These are phyloP conservation scores for Stenocarpella maydis DNA, from an alignment of 2,329 filamentous ascomycete species.

Conservation along the genomic window DNA sequence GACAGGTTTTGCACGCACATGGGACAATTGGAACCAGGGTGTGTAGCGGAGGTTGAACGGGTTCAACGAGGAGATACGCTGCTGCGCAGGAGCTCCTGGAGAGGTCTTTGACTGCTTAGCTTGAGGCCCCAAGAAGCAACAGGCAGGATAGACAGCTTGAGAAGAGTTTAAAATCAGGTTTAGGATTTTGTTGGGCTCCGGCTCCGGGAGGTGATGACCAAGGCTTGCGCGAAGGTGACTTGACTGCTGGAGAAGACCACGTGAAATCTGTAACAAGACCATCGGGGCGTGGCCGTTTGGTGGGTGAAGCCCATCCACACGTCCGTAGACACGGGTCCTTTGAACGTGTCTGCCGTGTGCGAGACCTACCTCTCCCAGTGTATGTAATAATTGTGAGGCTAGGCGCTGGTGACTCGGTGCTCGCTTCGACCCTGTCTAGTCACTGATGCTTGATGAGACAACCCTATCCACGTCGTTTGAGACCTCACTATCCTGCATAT, in stretches of 20 bases:
- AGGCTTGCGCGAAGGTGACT: background rate
- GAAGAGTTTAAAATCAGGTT: background rate
- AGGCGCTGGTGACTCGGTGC: too few relatives aligned
- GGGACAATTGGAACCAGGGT: background rate
- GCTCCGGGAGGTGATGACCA: background rate
- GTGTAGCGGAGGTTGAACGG: background rate
- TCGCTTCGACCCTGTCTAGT: background rate
- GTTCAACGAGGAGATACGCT: background rate
- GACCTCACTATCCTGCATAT: background rate
- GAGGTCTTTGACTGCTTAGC: conserved; percentile 11
- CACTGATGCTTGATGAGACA: background rate
- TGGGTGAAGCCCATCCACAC: background rate
- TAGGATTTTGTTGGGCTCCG: background rate
- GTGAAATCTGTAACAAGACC: background rate
- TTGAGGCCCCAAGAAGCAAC: background rate
- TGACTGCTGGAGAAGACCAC: background rate
- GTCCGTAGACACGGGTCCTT: background rate
- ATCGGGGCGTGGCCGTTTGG: background rate
- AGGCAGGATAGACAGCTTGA: conserved; percentile 11
- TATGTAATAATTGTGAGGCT: background rate
- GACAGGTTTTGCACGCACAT: background rate
- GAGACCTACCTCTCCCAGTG: background rate
- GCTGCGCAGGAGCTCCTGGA: conserved; percentile 26
- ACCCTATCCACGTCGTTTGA: too few relatives aligned
- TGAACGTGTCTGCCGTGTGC: background rate